Evolutionary conservation across 73 alveolate genomes (phyloP).

Genomic region (Paramecium octaurelia): DNA sequence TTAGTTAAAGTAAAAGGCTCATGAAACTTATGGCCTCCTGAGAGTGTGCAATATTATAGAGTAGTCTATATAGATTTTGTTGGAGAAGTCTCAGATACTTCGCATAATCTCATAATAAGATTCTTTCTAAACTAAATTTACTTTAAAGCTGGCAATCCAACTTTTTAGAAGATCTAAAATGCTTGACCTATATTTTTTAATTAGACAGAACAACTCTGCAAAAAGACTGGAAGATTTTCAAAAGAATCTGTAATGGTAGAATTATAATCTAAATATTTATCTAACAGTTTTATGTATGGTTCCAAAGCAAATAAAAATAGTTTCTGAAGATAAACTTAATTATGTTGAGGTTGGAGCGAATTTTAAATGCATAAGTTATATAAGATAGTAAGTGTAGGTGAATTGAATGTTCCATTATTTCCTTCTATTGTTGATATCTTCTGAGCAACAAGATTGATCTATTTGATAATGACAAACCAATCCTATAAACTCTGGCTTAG

Average conservation of each 20-base stretch:
- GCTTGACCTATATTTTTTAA: not conserved
- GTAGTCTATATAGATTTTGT: not conserved
- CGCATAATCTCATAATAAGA: not conserved
- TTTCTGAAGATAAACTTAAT: not conserved
- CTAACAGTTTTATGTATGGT: not conserved
- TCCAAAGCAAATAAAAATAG: not conserved
- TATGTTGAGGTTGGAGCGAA: not conserved
- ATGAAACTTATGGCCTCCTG: not conserved
- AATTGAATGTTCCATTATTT: not conserved
- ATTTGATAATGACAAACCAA: not conserved
- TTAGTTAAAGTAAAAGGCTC: not conserved
- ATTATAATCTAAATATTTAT: slow-evolving; percentile 23
- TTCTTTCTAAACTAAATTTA: not conserved
- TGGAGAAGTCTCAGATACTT: not conserved
- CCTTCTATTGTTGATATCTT: not conserved
- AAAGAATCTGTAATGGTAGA: not conserved
- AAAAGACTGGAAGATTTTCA: not conserved
- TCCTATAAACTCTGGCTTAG: not conserved
- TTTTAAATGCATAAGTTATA: not conserved
- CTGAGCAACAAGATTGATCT: not conserved
- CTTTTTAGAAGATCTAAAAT: not conserved
- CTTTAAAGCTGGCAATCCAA: not conserved
- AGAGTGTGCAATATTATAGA: not conserved
- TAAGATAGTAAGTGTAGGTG: not conserved
- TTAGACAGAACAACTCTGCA: not conserved